Evolutionary conservation across 176 grass and related monocot genomes (phyloP), one percentile per base, ranked within the genome.

Genomic region (Urochloa ruziziensis): DNA sequence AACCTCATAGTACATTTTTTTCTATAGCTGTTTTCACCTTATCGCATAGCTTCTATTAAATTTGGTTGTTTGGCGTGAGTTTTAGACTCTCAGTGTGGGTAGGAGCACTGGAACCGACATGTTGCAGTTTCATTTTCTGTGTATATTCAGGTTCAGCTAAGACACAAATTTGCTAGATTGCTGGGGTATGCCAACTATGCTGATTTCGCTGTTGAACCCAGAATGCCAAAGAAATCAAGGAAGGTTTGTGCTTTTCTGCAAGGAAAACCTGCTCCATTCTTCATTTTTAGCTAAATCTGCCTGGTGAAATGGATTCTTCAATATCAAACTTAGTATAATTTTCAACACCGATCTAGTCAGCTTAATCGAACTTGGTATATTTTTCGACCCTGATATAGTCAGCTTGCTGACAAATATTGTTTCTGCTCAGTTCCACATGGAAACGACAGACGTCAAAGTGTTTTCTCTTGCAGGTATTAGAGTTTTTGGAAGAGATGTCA

Each of bases 401-500:
- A 3, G 36, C 36, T 37, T 37, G 39, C 46, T 32, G 54, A 47
- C 48, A 14, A 65, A 54, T 65, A 23, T 37, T 39, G 44, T 72
- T 77, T 70, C 10, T 71, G 77, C 28, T 82, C 25, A 29, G 27
- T 57, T 81, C 32, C 29, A 61, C 75, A 28, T 54, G 17, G 19
- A 78, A 88, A 35, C 27, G 0, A 71, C 18, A 77, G 12, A 61
- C 82, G 28, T 19, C 53, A 78, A 58, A 87, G 29, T 70, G 29
- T 27, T 35, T 72, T 80, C 64, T 71, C 34, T 47, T 82, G 70
- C 82, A 98, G 96, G 93, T 98, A 67, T 82, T 95, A 72, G 88
- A 95, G 80, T 98, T 98, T 93, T 89, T 98, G 78, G 89, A 95
- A 85, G 89, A 95, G 81, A 83, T 98, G 37, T 98, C 93, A 82